Base-by-base conservation (phyloP, 352 stramenopile genomes). In the Globisporangium emineosum region DNA sequence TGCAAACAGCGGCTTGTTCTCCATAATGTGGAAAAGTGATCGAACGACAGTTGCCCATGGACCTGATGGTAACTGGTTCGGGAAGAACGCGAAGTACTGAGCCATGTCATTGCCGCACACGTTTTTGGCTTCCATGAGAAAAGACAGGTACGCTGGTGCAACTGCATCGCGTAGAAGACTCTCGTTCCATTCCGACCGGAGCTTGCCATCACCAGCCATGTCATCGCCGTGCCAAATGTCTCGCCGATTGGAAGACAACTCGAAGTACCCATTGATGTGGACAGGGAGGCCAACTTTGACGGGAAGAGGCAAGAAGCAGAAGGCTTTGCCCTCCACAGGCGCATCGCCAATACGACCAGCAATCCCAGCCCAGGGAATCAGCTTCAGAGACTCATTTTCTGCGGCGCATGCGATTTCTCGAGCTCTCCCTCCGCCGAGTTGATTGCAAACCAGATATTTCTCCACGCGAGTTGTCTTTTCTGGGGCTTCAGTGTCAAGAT, bases 201-300 rank as follows among this genome's bases (percentile, higher is more conserved):
- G 67, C 63, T 91, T 89, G 37, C 83, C 83, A 67, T 94, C 83
- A 52, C 86, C 86, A 47, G 77, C 81, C 77, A 94, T 86, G 56
- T 92, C 86, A 51, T 94, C 86, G 21, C 86, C 86, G 43, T 86
- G 79, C 86, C 86, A 94, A 57, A 94, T 90, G 35, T 94, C 86
- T 25, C 86, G 80, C 10, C 86, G 80, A 76, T 94, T 94, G 6
- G 86, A 94, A 8, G 86, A 93, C n/a, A 98, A 66, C 65, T 98
- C 92, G 72, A 98, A 98, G 75, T 97, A 98, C 12, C 90, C 92
- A 62, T 98, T 98, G 27, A 98, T 67, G 64, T 98, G 92, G 29
- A 98, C 87, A 12, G 90, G 86, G 15, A 98, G 69, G 1, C 87
- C 86, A 10, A 91, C 90, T 60, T 81, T 80, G 21, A 97, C 90